These are phyloP conservation scores for Aspergillus luchuensis DNA, from an alignment of 2,329 filamentous ascomycete species.

Conservation along the genomic window DNA sequence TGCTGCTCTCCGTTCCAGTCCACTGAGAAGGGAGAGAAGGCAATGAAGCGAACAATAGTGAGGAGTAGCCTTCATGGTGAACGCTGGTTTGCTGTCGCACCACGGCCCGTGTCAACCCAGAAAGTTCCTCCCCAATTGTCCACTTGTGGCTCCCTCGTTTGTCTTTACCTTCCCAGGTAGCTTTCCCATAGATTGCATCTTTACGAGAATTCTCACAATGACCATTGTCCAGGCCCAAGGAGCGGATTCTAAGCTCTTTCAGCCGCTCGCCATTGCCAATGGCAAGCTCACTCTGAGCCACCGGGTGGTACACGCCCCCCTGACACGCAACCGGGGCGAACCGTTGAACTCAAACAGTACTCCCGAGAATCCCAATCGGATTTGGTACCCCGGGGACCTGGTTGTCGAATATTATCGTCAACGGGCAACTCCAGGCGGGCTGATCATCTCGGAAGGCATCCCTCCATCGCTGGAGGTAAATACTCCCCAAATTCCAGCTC, in stretches of 20 bases:
- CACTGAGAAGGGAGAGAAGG: background rate
- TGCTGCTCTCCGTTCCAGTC: background rate
- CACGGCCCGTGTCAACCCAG: background rate
- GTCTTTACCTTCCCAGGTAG: background rate
- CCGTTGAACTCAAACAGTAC: slow-evolving; percentile 48
- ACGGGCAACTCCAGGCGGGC: slow-evolving; percentile 39
- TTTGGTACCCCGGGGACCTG: slow-evolving; percentile 52
- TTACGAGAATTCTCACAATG: slow-evolving; percentile 19
- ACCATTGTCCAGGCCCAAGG: slow-evolving; percentile 24
- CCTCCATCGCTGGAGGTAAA: slow-evolving; percentile 43
- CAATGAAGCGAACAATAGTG: background rate
- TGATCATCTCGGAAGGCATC: slow-evolving; percentile 42
- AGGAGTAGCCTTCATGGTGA: background rate
- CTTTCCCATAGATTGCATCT: background rate
- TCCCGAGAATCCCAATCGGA: slow-evolving; percentile 50
- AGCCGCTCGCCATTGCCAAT: slow-evolving; percentile 48
- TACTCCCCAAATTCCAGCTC: slow-evolving; percentile 18
- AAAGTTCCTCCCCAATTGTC: background rate
- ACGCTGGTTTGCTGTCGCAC: background rate
- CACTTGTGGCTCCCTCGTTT: background rate
- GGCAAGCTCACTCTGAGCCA: slow-evolving; percentile 54
- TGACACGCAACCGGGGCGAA: slow-evolving; percentile 57
- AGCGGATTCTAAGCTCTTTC: slow-evolving; percentile 45
- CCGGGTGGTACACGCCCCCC: slow-evolving; percentile 54
- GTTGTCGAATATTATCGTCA: slow-evolving; percentile 45